A percentile compares a stretch with the other conserved stretches of the same genome.
Evolutionary conservation across 2,329 filamentous ascomycete genomes (phyloP).

Genomic region (Fusarium albosuccineum): DNA sequence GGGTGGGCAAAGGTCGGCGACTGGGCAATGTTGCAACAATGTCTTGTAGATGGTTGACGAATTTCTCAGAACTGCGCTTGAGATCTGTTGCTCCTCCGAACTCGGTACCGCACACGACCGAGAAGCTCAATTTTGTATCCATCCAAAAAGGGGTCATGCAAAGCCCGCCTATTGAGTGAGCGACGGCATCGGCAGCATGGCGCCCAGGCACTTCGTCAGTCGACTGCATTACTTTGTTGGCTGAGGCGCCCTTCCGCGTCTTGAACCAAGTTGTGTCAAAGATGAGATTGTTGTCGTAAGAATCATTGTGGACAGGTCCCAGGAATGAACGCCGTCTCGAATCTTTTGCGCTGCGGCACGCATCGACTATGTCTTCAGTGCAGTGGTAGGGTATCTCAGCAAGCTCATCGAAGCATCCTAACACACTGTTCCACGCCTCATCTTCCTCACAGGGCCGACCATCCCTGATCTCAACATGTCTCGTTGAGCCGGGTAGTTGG

Average conservation of each 20-base stretch:
- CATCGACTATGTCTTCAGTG: slow-evolving; percentile 1
- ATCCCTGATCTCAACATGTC: background rate
- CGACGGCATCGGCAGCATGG: background rate
- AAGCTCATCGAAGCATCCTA: slow-evolving; percentile 4
- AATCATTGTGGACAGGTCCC: background rate
- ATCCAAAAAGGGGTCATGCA: slow-evolving; percentile 2
- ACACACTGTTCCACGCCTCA: background rate
- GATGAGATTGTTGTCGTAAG: background rate
- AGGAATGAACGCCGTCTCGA: slow-evolving; percentile 2
- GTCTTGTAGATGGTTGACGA: slow-evolving; percentile 1
- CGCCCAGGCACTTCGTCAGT: slow-evolving; percentile 1
- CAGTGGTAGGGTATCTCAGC: background rate
- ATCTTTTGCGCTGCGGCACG: slow-evolving; percentile 1
- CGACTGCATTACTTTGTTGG: background rate
- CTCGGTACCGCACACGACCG: background rate
- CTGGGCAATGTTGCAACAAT: background rate
- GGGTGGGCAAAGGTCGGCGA: background rate
- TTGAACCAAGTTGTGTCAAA: background rate
- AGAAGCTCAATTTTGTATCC: slow-evolving; percentile 1
- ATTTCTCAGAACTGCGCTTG: slow-evolving; percentile 1
- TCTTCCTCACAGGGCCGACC: background rate
- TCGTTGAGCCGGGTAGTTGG: background rate
- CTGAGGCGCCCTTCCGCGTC: background rate
- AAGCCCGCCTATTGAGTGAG: background rate
- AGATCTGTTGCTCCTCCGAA: background rate